Evolutionary conservation across 305 asterid genomes (phyloP).

Genomic region (Plantago lanceolata): DNA sequence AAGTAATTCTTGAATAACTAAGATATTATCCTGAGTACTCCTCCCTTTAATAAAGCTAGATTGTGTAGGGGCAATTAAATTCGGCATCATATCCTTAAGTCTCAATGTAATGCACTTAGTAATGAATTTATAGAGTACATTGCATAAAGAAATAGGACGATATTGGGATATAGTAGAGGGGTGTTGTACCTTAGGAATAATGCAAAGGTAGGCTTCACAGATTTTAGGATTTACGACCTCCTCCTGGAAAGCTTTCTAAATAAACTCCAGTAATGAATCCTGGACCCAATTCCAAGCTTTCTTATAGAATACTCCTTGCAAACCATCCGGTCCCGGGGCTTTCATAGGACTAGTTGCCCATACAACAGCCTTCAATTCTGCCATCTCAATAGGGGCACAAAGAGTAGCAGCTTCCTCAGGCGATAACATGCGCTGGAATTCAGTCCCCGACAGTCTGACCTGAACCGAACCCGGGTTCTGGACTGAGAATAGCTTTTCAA

Average conservation of each 20-base stretch:
- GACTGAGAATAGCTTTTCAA: too few relatives aligned
- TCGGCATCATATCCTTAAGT: background rate
- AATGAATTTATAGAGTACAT: background rate
- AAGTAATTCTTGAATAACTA: background rate
- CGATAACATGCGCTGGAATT: too few relatives aligned
- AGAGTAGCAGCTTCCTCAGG: too few relatives aligned
- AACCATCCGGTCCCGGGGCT: background rate
- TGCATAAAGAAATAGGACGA: background rate
- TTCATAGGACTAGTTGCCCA: background rate
- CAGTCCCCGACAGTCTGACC: too few relatives aligned
- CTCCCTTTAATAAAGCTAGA: background rate
- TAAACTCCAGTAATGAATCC: too few relatives aligned
- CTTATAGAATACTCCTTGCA: background rate
- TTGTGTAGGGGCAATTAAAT: background rate
- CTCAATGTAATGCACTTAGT: background rate
- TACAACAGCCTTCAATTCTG: background rate
- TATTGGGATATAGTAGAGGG: background rate
- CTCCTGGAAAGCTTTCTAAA: too few relatives aligned
- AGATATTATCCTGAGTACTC: background rate
- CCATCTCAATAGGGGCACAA: too few relatives aligned
- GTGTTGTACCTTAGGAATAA: background rate
- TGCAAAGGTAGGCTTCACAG: background rate
- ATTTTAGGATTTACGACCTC: background rate
- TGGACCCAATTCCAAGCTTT: background rate
- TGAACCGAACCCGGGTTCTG: too few relatives aligned